phyloP scores from a whole-genome alignment of 1,284 basidiomycete species.

The Moniliophthora roreri region DNA sequence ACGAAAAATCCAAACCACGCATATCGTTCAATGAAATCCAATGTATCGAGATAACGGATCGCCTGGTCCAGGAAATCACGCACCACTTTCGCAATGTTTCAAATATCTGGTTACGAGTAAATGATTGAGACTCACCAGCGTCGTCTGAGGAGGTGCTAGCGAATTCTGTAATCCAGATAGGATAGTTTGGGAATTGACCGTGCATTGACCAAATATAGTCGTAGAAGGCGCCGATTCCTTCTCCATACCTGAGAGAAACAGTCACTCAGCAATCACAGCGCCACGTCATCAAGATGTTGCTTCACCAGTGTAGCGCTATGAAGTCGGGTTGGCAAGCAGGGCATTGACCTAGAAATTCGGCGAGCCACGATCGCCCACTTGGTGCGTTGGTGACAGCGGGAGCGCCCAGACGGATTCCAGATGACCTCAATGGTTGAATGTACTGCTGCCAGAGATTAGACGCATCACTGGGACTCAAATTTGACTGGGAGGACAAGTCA shows the following conservation, averaged over 20 bases:
- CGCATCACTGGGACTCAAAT: slow-evolving; percentile 13
- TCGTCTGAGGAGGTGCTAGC: slow-evolving; percentile 43
- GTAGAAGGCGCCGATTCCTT: slow-evolving; percentile 47
- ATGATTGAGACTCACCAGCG: slow-evolving; percentile 26
- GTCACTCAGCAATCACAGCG: not conserved
- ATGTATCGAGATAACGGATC: slow-evolving; percentile 35
- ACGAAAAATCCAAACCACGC: slow-evolving; percentile 50
- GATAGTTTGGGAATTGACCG: slow-evolving; percentile 39
- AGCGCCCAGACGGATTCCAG: slow-evolving; percentile 24
- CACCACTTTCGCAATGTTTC: slow-evolving; percentile 29
- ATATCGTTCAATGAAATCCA: slow-evolving; percentile 45
- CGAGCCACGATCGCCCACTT: slow-evolving; percentile 23
- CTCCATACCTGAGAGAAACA: slow-evolving; percentile 46
- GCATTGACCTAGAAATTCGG: slow-evolving; percentile 36
- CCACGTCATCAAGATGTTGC: not conserved
- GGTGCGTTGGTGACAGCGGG: slow-evolving; percentile 27
- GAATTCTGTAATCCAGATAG: slow-evolving; percentile 65
- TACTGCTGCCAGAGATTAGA: slow-evolving; percentile 29
- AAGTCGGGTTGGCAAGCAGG: slow-evolving; percentile 48
- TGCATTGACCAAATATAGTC: slow-evolving; percentile 51
- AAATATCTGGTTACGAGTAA: not conserved
- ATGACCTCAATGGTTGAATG: slow-evolving; percentile 26
- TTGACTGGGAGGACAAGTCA: slow-evolving; percentile 51
- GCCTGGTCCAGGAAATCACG: slow-evolving; percentile 41
- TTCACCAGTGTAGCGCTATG: slow-evolving; percentile 37